These are phyloP conservation scores for Chamaecrista fasciculata DNA, from an alignment of 306 rosid species.

Conservation along the genomic window DNA sequence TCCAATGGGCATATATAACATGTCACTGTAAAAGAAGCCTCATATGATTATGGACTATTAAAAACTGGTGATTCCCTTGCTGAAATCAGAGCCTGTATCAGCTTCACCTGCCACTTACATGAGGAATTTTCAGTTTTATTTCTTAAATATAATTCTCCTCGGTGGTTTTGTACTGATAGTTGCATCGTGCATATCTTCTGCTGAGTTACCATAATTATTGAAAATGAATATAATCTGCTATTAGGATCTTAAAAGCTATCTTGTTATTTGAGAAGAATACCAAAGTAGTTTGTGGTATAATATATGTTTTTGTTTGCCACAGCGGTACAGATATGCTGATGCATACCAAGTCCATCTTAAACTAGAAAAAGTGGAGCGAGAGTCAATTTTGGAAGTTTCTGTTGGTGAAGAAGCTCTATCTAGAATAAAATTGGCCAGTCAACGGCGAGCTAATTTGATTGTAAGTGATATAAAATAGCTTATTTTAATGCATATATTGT, in stretches of 20 bases:
- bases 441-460: constrained; percentile 72
- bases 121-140: background rate
- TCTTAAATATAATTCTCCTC: background rate
- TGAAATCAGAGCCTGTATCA: background rate
- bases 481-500: background rate
- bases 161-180: constrained; percentile 16
- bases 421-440: constrained; percentile 55
- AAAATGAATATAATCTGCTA: constrained; percentile 13
- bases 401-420: constrained; percentile 49
- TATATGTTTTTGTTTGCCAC: constrained; percentile 34
- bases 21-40: background rate
- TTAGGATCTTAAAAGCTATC: constrained; percentile 20
- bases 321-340: constrained; percentile 80
- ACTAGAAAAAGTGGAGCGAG: constrained; percentile 68
- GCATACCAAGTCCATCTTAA: constrained; percentile 79
- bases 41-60: background rate
- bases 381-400: constrained; percentile 53
- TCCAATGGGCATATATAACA: background rate
- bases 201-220: constrained; percentile 5
- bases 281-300: constrained; percentile 18
- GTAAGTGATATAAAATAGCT: constrained; percentile 58
- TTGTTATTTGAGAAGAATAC: background rate
- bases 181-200: background rate
- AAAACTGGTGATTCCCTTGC: background rate
- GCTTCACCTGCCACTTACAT: constrained; percentile 16